Conservation (phyloP, 306 rosid species). For the Cucumis melo region DNA sequence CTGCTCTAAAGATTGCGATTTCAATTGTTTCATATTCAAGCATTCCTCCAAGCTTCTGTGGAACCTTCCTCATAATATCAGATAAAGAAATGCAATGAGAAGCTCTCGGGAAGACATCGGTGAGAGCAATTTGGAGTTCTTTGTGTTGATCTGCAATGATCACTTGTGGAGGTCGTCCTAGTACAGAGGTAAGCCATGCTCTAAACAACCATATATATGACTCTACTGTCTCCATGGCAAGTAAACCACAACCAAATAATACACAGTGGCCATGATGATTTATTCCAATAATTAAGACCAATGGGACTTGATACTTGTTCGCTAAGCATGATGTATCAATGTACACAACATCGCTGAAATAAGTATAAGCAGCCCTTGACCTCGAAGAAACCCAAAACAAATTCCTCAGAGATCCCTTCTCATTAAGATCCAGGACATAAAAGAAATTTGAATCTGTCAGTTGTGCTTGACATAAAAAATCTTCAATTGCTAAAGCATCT, state of each 20-base stretch:
- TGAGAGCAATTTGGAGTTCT: conserved; percentile 32
- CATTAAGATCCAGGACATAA: conserved; percentile 53
- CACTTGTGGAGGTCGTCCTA: conserved; percentile 66
- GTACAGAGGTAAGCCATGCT: conserved; percentile 57
- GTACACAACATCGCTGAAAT: conserved; percentile 44
- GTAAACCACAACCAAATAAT: conserved; percentile 64
- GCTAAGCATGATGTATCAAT: conserved; percentile 43
- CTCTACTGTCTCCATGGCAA: conserved; percentile 38
- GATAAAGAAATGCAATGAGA: conserved; percentile 43
- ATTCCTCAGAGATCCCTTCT: conserved; percentile 52
- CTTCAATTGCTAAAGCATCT: conserved; percentile 40
- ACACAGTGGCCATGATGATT: conserved; percentile 60
- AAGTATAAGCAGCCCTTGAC: conserved; percentile 32
- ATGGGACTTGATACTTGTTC: conserved; percentile 35
- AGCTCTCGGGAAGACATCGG: conserved; percentile 68
- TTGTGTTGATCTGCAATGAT: conserved; percentile 35
- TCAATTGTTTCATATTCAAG: conserved; percentile 30
- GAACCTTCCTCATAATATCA: conserved; percentile 33
- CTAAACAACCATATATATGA: conserved; percentile 62
- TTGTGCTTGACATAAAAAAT: conserved; percentile 32
- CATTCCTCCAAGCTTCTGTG: conserved; percentile 36
- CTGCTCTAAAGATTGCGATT: conserved; percentile 28
- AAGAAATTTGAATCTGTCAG: conserved; percentile 48
- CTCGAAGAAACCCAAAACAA: conserved; percentile 60
- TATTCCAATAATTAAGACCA: conserved; percentile 48